Evolutionary conservation across 164 flowering plant genomes (phyloP).

Genomic region (Echeveria elegans): DNA sequence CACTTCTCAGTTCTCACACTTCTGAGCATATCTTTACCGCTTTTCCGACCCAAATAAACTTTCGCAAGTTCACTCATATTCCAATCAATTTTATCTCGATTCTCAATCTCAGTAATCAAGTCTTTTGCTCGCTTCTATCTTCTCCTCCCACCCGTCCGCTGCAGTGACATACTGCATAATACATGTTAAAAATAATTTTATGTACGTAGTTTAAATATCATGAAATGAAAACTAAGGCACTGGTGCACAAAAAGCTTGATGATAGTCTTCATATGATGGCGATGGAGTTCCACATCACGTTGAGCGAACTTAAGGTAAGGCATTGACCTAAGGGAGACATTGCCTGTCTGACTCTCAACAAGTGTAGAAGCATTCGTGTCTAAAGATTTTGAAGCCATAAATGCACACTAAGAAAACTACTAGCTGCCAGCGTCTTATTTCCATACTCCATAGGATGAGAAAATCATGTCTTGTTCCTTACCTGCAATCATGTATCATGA

Average conservation of each 20-base stretch:
- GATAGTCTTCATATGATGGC: not conserved
- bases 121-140: constrained; percentile 26
- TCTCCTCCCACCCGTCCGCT: constrained; percentile 25
- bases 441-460: constrained; percentile 50
- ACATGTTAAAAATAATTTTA: not conserved
- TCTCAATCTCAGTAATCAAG: constrained; percentile 20
- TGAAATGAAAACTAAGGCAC: no score
- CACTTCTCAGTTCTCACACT: constrained; percentile 19
- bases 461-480: constrained; percentile 18
- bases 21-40: constrained; percentile 12
- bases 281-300: not conserved
- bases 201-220: no score
- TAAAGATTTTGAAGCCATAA: not conserved
- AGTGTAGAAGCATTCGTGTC: no score
- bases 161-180: constrained; percentile 23
- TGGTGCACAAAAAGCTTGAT: not conserved
- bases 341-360: not conserved
- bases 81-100: no score
- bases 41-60: constrained; percentile 24
- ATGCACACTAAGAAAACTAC: not conserved
- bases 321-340: not conserved
- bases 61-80: constrained; percentile 18
- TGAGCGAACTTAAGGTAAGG: not conserved
- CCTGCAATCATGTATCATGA: constrained; percentile 21
- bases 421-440: not conserved